Conservation (phyloP, 2,329 filamentous ascomycete genomes). For the Penicillium frequentans region DNA sequence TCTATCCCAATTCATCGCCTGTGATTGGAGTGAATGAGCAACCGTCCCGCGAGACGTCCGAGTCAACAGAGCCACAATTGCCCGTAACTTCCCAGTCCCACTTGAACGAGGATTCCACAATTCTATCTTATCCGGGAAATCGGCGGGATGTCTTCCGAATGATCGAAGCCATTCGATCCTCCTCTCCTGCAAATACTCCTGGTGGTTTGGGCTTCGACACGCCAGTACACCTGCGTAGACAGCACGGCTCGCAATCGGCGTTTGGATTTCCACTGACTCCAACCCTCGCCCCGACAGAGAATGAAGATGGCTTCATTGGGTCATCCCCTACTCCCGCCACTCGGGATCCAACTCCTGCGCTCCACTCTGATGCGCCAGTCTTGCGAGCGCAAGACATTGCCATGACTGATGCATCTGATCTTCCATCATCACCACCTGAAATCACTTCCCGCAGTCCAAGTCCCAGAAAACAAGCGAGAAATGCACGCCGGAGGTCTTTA, state of each 20-base stretch:
- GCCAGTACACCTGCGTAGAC: constrained; percentile 28
- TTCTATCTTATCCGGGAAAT: constrained; percentile 69
- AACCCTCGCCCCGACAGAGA: constrained; percentile 38
- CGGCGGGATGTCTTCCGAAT: constrained; percentile 61
- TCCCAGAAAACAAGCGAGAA: constrained; percentile 14
- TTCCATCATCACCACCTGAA: constrained; percentile 39
- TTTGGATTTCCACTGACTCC: constrained; percentile 43
- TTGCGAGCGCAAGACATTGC: constrained; percentile 26
- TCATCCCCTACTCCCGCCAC: constrained; percentile 55
- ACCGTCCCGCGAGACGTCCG: constrained; percentile 23
- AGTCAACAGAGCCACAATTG: constrained; percentile 30
- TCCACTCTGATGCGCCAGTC: constrained; percentile 31
- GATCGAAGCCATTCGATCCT: constrained; percentile 66
- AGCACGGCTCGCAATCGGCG: constrained; percentile 24
- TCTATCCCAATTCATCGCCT: constrained; percentile 30
- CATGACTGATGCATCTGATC: constrained; percentile 22
- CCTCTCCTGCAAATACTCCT: constrained; percentile 31
- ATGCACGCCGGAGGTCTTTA: constrained; percentile 7
- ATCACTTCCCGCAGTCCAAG: constrained; percentile 24
- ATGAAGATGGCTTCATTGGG: constrained; percentile 49
- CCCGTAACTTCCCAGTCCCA: constrained; percentile 37
- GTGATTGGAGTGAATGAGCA: constrained; percentile 20
- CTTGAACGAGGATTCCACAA: constrained; percentile 59
- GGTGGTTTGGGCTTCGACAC: constrained; percentile 28
- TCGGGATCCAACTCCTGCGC: constrained; percentile 29